phyloP scores from a whole-genome alignment of 768 basidiomycete species.

The Kwoniella shandongensis region DNA sequence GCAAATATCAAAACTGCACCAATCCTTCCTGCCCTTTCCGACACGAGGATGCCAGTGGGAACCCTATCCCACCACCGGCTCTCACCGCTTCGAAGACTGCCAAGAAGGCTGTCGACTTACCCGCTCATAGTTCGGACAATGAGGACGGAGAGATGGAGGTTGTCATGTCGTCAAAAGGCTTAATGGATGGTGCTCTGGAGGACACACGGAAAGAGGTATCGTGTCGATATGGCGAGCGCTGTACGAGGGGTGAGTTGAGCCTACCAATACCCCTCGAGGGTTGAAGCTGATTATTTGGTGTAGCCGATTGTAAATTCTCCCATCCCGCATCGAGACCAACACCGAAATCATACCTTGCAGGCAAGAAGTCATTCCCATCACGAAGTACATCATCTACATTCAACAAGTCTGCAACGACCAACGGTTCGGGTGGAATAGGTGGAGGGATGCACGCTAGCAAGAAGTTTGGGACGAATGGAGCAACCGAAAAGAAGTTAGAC shows the following conservation, averaged over 20 bases:
- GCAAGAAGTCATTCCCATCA: slow-evolving; percentile 8
- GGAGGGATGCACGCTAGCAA: slow-evolving; percentile 41
- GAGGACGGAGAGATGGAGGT: slow-evolving; percentile 47
- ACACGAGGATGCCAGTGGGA: slow-evolving; percentile 52
- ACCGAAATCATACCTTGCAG: slow-evolving; percentile 16
- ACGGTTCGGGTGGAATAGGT: slow-evolving; percentile 12
- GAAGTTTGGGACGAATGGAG: slow-evolving; percentile 32
- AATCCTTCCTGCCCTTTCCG: slow-evolving; percentile 53
- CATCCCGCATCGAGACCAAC: slow-evolving; percentile 65
- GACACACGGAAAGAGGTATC: slow-evolving; percentile 49
- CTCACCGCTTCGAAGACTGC: slow-evolving; percentile 38
- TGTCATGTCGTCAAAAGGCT: slow-evolving; percentile 38
- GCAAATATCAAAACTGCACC: slow-evolving; percentile 54
- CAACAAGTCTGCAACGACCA: slow-evolving; percentile 12
- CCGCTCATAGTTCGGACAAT: slow-evolving; percentile 34
- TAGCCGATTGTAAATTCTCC: slow-evolving; percentile 77
- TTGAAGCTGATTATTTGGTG: not conserved
- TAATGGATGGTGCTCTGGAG: slow-evolving; percentile 47
- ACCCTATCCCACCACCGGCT: slow-evolving; percentile 51
- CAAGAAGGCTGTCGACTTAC: slow-evolving; percentile 9
- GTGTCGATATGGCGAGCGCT: slow-evolving; percentile 81
- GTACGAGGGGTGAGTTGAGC: slow-evolving; percentile 63
- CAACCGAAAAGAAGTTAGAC: slow-evolving; percentile 24
- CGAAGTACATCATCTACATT: not conserved
- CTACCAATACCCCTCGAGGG: not conserved